phyloP scores from a whole-genome alignment of 2,329 filamentous ascomycete species.

The Fusarium pininemorale region DNA sequence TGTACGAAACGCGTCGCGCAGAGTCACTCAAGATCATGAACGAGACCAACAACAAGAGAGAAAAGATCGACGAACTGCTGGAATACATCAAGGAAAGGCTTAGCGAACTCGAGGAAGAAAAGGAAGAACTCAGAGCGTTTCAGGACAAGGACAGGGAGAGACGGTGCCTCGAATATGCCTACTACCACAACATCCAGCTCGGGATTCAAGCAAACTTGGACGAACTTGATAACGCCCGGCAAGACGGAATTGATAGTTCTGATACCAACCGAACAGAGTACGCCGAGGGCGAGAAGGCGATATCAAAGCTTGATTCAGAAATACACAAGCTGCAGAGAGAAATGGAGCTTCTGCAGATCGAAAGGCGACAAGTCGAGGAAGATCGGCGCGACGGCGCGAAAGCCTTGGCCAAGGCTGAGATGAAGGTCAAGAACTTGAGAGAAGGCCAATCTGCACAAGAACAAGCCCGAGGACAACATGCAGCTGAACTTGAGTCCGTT shows the following conservation, averaged over 20 bases:
- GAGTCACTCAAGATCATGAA: constrained; percentile 97
- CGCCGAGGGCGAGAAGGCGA: constrained; percentile 79
- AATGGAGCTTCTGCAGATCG: constrained; percentile 83
- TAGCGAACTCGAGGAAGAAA: constrained; percentile 92
- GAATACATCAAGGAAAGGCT: constrained; percentile 92
- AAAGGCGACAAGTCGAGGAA: constrained; percentile 87
- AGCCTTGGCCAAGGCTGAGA: constrained; percentile 82
- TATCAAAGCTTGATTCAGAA: constrained; percentile 78
- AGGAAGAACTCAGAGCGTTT: constrained; percentile 91
- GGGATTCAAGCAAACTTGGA: constrained; percentile 81
- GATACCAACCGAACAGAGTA: constrained; percentile 83
- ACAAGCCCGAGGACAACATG: constrained; percentile 75
- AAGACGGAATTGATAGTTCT: constrained; percentile 83
- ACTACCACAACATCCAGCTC: constrained; percentile 88
- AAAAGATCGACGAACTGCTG: constrained; percentile 92
- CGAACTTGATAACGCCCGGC: constrained; percentile 81
- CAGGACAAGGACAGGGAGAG: constrained; percentile 95
- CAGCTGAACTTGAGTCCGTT: constrained; percentile 76
- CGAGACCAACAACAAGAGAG: constrained; percentile 92
- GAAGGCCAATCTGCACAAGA: constrained; percentile 84
- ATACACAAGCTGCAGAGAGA: constrained; percentile 84
- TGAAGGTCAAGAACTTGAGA: constrained; percentile 83
- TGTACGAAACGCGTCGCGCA: constrained; percentile 90
- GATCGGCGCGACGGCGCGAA: constrained; percentile 87
- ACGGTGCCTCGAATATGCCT: constrained; percentile 91